Base-by-base conservation (phyloP, 129 eudicot species). In the Flaveria bidentis region DNA sequence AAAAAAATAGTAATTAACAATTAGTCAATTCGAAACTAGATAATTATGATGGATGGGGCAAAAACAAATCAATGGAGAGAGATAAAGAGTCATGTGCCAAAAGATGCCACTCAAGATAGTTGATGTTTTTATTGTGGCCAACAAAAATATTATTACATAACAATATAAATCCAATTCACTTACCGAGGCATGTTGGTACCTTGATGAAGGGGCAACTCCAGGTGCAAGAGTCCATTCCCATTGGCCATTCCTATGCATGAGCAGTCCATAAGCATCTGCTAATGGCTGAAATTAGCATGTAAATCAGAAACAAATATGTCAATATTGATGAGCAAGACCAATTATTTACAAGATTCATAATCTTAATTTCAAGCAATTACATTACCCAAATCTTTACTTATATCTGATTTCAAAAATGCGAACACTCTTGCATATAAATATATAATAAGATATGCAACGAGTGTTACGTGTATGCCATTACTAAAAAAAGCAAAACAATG, bases 221-320 rank as follows among this genome's bases (percentile, higher is more conserved):
- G 99, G 99, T 69, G 99, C 99, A 86, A 94, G 99, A 79, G 99
- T 94, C 99, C 99, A 94, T 75, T 94, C 97, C 99, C 99, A 94
- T 75, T 88, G 93, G 45, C 99, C 99, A 83, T 89, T 94, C 67
- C 97, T 87, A 89, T 94, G 99, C 97, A 91, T 91, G 70, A 91
- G 97, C 72, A 94, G 78, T 79, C 99, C 99, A 89, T 91, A 94
- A 65, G 99, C 99, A 87, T 94, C 99, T 44, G 90, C 93, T 78
- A 91, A 75, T 11, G 99, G 99, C 99, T 93, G 90, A 74, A 89
- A 75, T 36, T 30, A 62, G 55, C 63, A 82, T 62, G 80, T 61
- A 72, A 72, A n/a, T 9, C 12, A 78, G n/a, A 18, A 80, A 9
- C 39, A 58, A 55, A 6, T 42, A 25, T 72, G 46, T 55, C 30